phyloP scores from a whole-genome alignment of 2,329 filamentous ascomycete species.

The Passalora sequoiae region DNA sequence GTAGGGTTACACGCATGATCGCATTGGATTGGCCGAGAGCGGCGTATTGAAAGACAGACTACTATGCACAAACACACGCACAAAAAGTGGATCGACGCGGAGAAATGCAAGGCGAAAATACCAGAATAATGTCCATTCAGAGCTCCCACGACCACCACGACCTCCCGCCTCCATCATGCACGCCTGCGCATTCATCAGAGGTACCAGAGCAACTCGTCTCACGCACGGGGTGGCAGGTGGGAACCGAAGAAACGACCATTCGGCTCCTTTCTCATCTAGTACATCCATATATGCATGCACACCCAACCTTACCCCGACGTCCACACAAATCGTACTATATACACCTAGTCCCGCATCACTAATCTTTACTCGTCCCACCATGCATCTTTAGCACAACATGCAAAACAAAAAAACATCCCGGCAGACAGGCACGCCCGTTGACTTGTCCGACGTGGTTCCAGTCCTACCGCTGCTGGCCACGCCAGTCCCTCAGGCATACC shows the following conservation, averaged over 20 bases:
- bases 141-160: too few relatives aligned
- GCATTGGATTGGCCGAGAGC: conserved; percentile 16
- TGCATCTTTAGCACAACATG: conserved; percentile 12
- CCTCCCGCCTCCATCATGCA: too few relatives aligned
- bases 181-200: too few relatives aligned
- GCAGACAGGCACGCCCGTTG: conserved; percentile 9
- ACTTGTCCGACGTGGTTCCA: conserved; percentile 22
- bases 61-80: too few relatives aligned
- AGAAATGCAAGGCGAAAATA: conserved; percentile 12
- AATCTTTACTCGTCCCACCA: conserved; percentile 9
- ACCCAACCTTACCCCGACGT: conserved; percentile 1
- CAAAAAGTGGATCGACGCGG: too few relatives aligned
- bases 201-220: too few relatives aligned
- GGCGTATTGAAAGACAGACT: conserved; percentile 3
- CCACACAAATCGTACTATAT: too few relatives aligned
- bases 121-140: too few relatives aligned
- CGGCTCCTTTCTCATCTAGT: too few relatives aligned
- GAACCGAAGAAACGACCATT: too few relatives aligned
- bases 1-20: conserved; percentile 12
- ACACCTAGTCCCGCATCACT: conserved; percentile 9
- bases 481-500: too few relatives aligned
- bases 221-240: too few relatives aligned
- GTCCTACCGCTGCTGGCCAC: conserved; percentile 10
- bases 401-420: conserved; percentile 6
- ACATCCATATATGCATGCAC: conserved; percentile 12